A percentile compares a stretch with the other conserved stretches of the same genome.
These are phyloP conservation scores for Saccharata proteae DNA, from an alignment of 2,329 filamentous ascomycete species.

Conservation along the genomic window DNA sequence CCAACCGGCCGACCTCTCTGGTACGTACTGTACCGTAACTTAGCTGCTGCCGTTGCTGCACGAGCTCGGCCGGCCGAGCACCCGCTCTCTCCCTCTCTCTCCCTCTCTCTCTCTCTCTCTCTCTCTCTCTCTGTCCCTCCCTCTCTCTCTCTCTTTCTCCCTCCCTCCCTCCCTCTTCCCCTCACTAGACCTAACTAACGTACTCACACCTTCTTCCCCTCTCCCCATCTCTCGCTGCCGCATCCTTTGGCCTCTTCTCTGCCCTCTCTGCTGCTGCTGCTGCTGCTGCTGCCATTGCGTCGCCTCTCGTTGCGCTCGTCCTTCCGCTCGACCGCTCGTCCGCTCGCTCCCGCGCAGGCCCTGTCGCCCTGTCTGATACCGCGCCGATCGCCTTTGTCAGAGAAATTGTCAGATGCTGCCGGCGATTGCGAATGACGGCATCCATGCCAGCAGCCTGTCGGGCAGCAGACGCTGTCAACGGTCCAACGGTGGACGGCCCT, in stretches of 20 bases:
- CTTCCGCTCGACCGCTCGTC: neutral
- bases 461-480: conserved; percentile 2
- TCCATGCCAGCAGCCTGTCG: no score
- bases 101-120: neutral
- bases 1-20: no score
- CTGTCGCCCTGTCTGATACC: neutral
- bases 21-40: no score
- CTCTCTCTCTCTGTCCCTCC: neutral
- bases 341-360: neutral
- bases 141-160: conserved; percentile 2
- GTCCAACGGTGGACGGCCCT: no score
- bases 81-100: neutral
- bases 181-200: conserved; percentile 4
- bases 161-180: neutral
- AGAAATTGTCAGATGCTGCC: conserved; percentile 2
- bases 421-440: conserved; percentile 7
- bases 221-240: neutral
- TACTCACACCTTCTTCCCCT: no score
- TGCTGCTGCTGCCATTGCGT: neutral
- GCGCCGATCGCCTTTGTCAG: conserved; percentile 4
- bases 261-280: neutral
- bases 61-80: neutral
- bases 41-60: no score
- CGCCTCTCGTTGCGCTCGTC: neutral
- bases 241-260: neutral